Conservation (phyloP, 345 rosid species). For the Luvunga scandens region DNA sequence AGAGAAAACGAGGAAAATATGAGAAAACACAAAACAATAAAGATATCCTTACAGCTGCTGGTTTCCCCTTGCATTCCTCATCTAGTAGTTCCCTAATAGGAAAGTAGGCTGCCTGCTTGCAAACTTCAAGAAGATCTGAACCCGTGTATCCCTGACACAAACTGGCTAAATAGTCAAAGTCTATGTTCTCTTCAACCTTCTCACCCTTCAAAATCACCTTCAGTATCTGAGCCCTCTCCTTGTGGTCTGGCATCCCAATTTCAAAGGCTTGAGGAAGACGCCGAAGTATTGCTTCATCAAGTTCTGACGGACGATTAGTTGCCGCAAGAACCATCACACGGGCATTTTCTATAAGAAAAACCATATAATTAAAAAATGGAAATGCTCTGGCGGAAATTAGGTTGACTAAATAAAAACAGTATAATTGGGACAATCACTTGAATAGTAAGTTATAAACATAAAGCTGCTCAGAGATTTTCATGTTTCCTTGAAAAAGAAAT, state of each 20-base stretch:
- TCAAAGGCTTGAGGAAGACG: constrained; percentile 98
- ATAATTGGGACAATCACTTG: not conserved
- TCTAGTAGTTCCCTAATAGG: constrained; percentile 80
- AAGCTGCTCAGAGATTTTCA: not conserved
- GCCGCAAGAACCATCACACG: constrained; percentile 98
- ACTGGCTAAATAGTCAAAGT: constrained; percentile 64
- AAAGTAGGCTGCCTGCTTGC: constrained; percentile 96
- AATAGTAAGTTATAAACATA: not conserved
- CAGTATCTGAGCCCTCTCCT: constrained; percentile 74
- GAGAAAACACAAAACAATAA: no score
- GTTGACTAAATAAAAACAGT: not conserved
- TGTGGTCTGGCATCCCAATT: constrained; percentile 81
- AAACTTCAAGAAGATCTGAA: constrained; percentile 91
- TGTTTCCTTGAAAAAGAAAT: not conserved
- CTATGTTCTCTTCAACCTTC: constrained; percentile 57
- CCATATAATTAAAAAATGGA: constrained; percentile 8
- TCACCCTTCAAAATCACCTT: constrained; percentile 85
- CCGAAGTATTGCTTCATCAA: constrained; percentile 92
- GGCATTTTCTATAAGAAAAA: constrained; percentile 62
- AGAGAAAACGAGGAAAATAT: no score
- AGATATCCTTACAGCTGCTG: constrained; percentile 48
- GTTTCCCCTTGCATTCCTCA: constrained; percentile 79
- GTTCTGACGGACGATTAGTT: constrained; percentile 96
- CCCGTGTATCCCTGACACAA: constrained; percentile 86
- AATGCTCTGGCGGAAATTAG: not conserved